Evolutionary conservation across 345 rosid species (phyloP).

Genomic region (Eutrema heterophyllum): DNA sequence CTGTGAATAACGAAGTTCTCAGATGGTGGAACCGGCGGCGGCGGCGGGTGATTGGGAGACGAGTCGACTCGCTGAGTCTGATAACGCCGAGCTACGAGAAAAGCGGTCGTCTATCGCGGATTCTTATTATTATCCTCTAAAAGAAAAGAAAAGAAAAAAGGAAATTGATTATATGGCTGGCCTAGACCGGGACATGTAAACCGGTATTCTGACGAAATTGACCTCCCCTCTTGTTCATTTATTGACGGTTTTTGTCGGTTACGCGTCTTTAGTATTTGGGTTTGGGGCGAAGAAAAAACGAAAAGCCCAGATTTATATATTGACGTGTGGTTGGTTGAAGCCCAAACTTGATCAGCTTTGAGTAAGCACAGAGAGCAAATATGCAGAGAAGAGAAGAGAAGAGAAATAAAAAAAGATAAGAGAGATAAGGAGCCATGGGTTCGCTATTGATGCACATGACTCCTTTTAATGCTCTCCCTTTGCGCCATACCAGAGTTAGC

Average conservation of each 20-base stretch:
- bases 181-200: constrained; percentile 4
- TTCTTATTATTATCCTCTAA: constrained; percentile 4
- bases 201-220: not conserved
- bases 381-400: not conserved
- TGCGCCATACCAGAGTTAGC: constrained; percentile 36
- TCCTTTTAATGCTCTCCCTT: constrained; percentile 37
- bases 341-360: not conserved
- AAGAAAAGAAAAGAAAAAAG: too few species aligned
- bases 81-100: constrained; percentile 15
- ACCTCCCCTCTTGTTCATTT: constrained; percentile 7
- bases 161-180: not conserved
- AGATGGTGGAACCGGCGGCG: not conserved
- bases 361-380: constrained; percentile 1
- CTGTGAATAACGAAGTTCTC: not conserved
- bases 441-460: constrained; percentile 32
- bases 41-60: not conserved
- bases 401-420: not conserved
- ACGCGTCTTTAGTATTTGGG: constrained; percentile 11
- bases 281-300: not conserved
- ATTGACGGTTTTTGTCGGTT: constrained; percentile 29
- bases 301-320: not conserved
- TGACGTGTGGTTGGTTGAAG: not conserved
- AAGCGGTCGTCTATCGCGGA: constrained; percentile 9
- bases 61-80: constrained; percentile 35
- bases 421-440: constrained; percentile 28